Conservation (phyloP, 257 asterid species). For the Solanum neorickii region DNA sequence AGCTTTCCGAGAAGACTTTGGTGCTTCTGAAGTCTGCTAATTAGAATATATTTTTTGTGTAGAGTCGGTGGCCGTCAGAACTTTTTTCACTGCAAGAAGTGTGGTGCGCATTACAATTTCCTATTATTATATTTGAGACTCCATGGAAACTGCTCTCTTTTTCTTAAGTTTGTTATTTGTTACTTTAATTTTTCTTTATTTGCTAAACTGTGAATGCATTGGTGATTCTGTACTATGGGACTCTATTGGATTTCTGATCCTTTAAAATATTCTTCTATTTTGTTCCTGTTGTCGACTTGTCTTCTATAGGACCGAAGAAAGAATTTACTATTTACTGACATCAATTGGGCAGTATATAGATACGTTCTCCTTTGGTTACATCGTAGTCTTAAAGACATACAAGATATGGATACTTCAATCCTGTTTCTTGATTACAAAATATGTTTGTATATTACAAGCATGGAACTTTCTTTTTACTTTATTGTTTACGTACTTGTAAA, state of each 20-base stretch:
- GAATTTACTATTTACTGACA: background rate
- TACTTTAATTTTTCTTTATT: background rate
- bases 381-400: background rate
- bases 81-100: slow-evolving; percentile 85
- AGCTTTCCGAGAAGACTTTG: background rate
- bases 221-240: background rate
- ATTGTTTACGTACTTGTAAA: background rate
- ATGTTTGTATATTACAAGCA: background rate
- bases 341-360: background rate
- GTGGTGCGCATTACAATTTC: slow-evolving; percentile 40
- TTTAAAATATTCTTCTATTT: background rate
- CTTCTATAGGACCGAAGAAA: background rate
- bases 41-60: background rate
- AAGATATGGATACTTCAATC: background rate
- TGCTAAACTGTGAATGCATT: background rate
- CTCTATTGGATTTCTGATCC: background rate
- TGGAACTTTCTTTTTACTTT: background rate
- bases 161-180: background rate
- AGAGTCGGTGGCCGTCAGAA: slow-evolving; percentile 90
- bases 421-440: background rate
- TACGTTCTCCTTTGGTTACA: background rate
- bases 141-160: background rate
- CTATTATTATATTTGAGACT: background rate
- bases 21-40: background rate
- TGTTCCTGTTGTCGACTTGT: background rate